Percentiles rank a stretch among this genome's conserved stretches.
phyloP scores from a whole-genome alignment of 2,329 filamentous ascomycete species.

The Colletotrichum salicis region DNA sequence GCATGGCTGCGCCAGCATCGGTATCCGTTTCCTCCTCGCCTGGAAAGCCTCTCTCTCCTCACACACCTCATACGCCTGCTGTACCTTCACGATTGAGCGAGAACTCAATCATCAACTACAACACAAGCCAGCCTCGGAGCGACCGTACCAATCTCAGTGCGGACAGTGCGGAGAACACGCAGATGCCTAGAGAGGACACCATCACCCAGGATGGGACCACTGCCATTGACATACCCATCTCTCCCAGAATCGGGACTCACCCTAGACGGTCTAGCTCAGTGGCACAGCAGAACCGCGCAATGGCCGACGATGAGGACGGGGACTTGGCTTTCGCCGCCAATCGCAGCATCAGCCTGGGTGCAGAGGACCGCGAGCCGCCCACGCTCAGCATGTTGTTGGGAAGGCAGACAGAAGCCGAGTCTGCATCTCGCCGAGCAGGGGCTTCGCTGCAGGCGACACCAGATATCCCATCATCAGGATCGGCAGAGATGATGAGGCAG shows the following conservation, averaged over 20 bases:
- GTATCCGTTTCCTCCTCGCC: constrained; percentile 89
- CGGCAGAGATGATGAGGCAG: constrained; percentile 52
- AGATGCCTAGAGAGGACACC: constrained; percentile 49
- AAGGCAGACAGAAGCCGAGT: constrained; percentile 53
- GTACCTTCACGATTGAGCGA: constrained; percentile 94
- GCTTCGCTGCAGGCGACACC: constrained; percentile 53
- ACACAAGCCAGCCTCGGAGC: constrained; percentile 43
- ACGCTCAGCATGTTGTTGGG: constrained; percentile 72
- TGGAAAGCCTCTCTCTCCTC: constrained; percentile 87
- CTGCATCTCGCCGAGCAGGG: constrained; percentile 27
- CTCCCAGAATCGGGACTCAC: constrained; percentile 68
- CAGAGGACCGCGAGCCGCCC: constrained; percentile 71
- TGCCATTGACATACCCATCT: constrained; percentile 79
- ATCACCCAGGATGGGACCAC: constrained; percentile 65
- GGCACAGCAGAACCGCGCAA: constrained; percentile 68
- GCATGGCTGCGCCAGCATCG: constrained; percentile 78
- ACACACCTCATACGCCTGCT: constrained; percentile 91
- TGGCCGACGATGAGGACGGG: constrained; percentile 67
- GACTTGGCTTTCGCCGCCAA: constrained; percentile 70
- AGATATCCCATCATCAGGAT: constrained; percentile 52
- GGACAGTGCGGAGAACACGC: constrained; percentile 41
- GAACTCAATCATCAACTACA: constrained; percentile 83
- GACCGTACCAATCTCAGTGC: constrained; percentile 40
- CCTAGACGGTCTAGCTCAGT: constrained; percentile 76
- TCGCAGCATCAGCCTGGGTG: constrained; percentile 75